Evolutionary conservation across 2,329 filamentous ascomycete genomes (phyloP).

Genomic region (Diaporthe batatas): DNA sequence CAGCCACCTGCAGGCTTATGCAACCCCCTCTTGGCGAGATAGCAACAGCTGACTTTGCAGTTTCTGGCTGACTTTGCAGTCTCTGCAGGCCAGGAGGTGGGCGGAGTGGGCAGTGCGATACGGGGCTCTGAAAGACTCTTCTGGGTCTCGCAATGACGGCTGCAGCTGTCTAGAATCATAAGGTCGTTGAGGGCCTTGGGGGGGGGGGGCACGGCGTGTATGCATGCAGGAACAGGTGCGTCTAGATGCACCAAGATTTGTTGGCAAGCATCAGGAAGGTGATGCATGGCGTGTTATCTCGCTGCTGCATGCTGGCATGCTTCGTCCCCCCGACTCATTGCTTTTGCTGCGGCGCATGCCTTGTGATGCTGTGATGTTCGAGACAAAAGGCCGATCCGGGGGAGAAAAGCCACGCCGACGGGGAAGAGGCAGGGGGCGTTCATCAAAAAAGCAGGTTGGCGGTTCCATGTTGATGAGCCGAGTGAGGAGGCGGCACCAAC

Average conservation of each 20-base stretch:
- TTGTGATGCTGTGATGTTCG: background rate
- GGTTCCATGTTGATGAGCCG: constrained; percentile 28
- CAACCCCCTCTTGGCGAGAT: constrained; percentile 28
- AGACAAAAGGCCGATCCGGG: background rate
- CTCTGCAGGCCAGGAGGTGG: background rate
- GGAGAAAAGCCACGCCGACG: background rate
- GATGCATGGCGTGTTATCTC: constrained; percentile 4
- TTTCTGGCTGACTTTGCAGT: constrained; percentile 16
- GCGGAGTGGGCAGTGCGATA: background rate
- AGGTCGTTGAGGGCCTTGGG: background rate
- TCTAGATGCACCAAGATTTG: constrained; percentile 1
- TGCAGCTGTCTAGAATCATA: constrained; percentile 10
- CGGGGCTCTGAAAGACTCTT: background rate
- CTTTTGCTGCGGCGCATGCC: constrained; percentile 1
- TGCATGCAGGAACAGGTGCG: constrained; percentile 29
- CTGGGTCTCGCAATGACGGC: background rate
- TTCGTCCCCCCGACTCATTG: background rate
- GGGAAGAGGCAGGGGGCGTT: background rate
- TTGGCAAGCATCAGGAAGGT: background rate
- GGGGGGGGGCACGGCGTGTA: background rate
- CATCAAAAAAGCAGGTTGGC: constrained; percentile 31
- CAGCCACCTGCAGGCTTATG: constrained; percentile 30
- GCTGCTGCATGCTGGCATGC: background rate
- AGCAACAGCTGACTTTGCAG: constrained; percentile 28
- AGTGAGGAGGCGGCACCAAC: constrained; percentile 1